phyloP scores from a whole-genome alignment of 495 filamentous ascomycete genomes.

The Mycothermus thermophilus region DNA sequence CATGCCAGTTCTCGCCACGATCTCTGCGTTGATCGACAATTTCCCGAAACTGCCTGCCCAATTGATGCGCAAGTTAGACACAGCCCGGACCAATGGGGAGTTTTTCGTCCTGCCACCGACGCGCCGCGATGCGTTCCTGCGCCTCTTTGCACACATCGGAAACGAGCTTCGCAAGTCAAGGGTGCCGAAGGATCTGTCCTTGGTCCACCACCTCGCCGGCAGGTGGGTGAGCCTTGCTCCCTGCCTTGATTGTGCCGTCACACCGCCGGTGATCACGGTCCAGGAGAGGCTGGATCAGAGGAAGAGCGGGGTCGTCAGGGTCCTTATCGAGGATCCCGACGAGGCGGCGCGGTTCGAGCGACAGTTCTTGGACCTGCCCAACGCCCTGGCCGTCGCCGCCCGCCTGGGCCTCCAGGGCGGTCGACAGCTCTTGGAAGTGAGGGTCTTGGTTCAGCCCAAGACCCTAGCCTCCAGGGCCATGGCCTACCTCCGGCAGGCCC shows the following conservation, averaged over 20 bases:
- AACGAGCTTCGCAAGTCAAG: not conserved
- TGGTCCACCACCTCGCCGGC: constrained; percentile 2
- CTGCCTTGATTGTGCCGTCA: constrained; percentile 2
- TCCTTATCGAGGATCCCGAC: constrained; percentile 5
- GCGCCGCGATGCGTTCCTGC: constrained; percentile 6
- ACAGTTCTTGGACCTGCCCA: constrained; percentile 4
- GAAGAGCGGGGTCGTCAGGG: not conserved
- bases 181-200: not conserved
- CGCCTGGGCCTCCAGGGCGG: not conserved
- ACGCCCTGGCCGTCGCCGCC: constrained; percentile 5
- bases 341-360: constrained; percentile 7
- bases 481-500: constrained; percentile 3
- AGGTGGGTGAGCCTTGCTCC: not conserved
- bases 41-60: constrained; percentile 1
- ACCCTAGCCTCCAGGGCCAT: constrained; percentile 5
- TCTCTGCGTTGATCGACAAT: not conserved
- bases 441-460: constrained; percentile 3
- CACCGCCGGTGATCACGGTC: constrained; percentile 5
- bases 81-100: not conserved
- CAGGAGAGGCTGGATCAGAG: not conserved
- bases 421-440: not conserved
- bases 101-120: constrained; percentile 5
- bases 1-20: constrained; percentile 3
- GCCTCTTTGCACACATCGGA: constrained; percentile 4
- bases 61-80: not conserved